These are phyloP conservation scores for Trypanosoma vivax DNA, from an alignment of 208 protist genomes.

Conservation along the genomic window DNA sequence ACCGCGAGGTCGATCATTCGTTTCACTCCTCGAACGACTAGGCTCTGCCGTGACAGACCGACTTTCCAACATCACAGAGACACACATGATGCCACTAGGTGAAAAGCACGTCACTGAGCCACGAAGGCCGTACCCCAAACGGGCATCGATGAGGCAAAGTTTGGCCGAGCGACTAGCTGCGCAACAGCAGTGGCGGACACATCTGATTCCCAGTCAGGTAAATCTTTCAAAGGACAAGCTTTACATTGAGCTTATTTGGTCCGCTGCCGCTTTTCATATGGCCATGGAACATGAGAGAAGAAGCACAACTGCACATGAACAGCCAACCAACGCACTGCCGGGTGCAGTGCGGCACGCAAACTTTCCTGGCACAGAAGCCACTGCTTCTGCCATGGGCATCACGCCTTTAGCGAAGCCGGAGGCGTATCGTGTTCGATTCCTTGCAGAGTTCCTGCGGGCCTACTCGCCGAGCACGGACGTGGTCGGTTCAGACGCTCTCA, in stretches of 20 bases:
- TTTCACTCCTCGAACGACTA: conserved; percentile 8
- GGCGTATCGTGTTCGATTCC: conserved; percentile 31
- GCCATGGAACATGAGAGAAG: conserved; percentile 1
- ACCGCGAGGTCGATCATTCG: conserved; percentile 1
- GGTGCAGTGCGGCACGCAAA: no score
- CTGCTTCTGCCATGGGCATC: neutral
- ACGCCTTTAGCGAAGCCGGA: neutral
- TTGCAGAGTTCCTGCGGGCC: conserved; percentile 79
- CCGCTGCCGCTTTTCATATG: conserved; percentile 20
- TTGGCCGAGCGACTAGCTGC: conserved; percentile 53
- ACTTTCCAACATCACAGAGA: conserved; percentile 1
- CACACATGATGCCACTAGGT: conserved; percentile 18
- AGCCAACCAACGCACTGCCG: no score
- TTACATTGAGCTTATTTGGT: conserved; percentile 75
- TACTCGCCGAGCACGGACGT: conserved; percentile 84
- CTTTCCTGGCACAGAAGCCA: no score
- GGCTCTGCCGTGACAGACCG: neutral
- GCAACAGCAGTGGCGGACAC: conserved; percentile 42
- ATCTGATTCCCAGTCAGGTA: conserved; percentile 49
- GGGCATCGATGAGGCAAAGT: conserved; percentile 23
- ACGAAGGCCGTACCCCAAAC: conserved; percentile 34
- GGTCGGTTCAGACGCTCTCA: conserved; percentile 30
- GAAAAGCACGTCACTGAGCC: conserved; percentile 68
- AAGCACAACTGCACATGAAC: neutral
- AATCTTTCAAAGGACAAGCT: conserved; percentile 42